A percentile compares a stretch with the other conserved stretches of the same genome.
phyloP scores from a whole-genome alignment of 148 eudicot genomes.

The Euryodendron excelsum region DNA sequence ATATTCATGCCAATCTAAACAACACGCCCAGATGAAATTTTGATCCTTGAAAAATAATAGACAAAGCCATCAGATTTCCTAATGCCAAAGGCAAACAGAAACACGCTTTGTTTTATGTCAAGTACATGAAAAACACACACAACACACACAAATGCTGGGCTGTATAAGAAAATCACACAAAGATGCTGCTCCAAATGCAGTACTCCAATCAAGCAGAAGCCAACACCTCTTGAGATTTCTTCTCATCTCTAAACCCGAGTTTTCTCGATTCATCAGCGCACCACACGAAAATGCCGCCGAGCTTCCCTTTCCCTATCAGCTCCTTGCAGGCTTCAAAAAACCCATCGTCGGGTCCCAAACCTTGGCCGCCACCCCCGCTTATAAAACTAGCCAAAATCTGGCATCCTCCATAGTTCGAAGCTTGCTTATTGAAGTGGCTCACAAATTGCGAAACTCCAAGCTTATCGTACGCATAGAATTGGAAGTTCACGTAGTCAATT shows the following conservation, averaged over 20 bases:
- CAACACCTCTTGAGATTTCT: conserved; percentile 1
- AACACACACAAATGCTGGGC: too few species aligned
- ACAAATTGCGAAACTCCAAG: neutral
- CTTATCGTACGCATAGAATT: conserved; percentile 12
- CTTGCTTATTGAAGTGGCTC: neutral
- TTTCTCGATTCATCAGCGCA: conserved; percentile 3
- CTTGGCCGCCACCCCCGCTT: neutral
- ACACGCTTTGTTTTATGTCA: too few species aligned
- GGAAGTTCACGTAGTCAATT: conserved; percentile 14
- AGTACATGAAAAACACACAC: too few species aligned
- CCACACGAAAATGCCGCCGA: conserved; percentile 9
- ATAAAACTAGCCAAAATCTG: conserved; percentile 1
- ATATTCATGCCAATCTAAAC: too few species aligned
- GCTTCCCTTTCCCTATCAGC: conserved; percentile 1
- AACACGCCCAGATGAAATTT: too few species aligned
- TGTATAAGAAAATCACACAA: too few species aligned
- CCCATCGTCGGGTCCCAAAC: neutral
- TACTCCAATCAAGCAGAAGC: neutral
- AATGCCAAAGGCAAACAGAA: too few species aligned
- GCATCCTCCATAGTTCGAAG: neutral
- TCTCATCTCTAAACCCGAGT: conserved; percentile 11
- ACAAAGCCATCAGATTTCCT: too few species aligned
- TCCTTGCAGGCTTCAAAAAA: conserved; percentile 2
- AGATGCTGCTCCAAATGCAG: too few species aligned
- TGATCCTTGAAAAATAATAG: too few species aligned